Conservation (phyloP, 1,284 basidiomycete genomes). For the Stereum hirsutum region DNA sequence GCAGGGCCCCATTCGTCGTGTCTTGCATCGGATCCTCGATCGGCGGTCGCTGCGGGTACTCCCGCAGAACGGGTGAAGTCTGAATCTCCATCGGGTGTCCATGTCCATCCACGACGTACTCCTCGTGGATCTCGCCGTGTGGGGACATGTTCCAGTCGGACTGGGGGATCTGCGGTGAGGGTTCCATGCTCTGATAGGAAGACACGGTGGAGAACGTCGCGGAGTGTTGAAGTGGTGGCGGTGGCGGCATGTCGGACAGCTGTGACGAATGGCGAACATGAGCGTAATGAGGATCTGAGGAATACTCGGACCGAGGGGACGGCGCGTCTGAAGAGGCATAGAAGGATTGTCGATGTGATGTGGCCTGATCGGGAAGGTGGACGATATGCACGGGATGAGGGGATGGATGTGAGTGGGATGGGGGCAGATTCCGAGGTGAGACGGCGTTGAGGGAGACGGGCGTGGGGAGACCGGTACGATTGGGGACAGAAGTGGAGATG, state of each 20-base stretch:
- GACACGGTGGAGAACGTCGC: slow-evolving; percentile 20
- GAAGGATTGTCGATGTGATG: slow-evolving; percentile 50
- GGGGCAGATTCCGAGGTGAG: slow-evolving; percentile 48
- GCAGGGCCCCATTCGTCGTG: slow-evolving; percentile 11
- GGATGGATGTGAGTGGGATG: slow-evolving; percentile 44
- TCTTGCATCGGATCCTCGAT: slow-evolving; percentile 31
- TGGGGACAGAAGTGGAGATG: slow-evolving; percentile 13
- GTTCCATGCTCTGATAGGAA: slow-evolving; percentile 16
- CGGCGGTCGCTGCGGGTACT: slow-evolving; percentile 34
- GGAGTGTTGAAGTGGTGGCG: slow-evolving; percentile 11
- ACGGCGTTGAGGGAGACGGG: slow-evolving; percentile 34
- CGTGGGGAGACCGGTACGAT: slow-evolving; percentile 21
- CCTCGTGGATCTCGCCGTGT: slow-evolving; percentile 31
- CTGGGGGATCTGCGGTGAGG: slow-evolving; percentile 29
- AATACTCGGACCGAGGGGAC: slow-evolving; percentile 12
- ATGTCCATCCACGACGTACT: slow-evolving; percentile 26
- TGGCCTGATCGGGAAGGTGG: slow-evolving; percentile 37
- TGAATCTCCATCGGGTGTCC: slow-evolving; percentile 42
- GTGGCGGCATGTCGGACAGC: slow-evolving; percentile 10
- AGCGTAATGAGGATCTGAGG: slow-evolving; percentile 14
- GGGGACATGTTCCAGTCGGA: slow-evolving; percentile 55
- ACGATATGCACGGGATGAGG: slow-evolving; percentile 23
- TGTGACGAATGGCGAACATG: slow-evolving; percentile 8
- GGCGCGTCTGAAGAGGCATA: slow-evolving; percentile 25
- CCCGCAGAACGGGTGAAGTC: slow-evolving; percentile 40